Percentiles rank a stretch among this genome's conserved stretches.
phyloP scores from a whole-genome alignment of 805 yeast species.

The Blastobotrys peoriensis region DNA sequence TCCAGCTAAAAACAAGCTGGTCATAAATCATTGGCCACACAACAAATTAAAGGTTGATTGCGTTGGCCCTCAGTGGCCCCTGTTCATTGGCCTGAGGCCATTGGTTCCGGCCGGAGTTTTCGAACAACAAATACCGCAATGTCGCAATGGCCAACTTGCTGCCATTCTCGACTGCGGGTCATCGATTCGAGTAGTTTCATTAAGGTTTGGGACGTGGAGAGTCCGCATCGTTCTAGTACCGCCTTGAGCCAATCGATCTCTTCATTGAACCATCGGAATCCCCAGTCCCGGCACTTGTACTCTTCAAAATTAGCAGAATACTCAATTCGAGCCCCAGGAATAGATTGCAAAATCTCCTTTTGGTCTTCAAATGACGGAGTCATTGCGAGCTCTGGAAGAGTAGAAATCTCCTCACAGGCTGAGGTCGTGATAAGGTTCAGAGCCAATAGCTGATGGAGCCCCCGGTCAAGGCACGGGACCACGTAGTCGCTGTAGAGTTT shows the following conservation, averaged over 20 bases:
- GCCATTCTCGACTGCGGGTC: constrained; percentile 12
- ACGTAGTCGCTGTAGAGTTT: constrained; percentile 16
- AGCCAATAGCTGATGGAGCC: constrained; percentile 23
- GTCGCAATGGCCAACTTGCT: constrained; percentile 6
- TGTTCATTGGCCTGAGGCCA: no score
- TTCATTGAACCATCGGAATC: constrained; percentile 19
- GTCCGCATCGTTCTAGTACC: constrained; percentile 8
- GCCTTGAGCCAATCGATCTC: constrained; percentile 20
- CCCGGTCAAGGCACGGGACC: constrained; percentile 21
- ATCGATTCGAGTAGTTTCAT: constrained; percentile 12
- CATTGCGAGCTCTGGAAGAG: constrained; percentile 14
- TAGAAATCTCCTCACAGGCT: constrained; percentile 21
- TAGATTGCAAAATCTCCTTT: constrained; percentile 1
- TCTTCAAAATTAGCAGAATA: constrained; percentile 5
- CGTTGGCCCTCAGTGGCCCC: no score
- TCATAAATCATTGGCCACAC: no score
- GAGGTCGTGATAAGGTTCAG: constrained; percentile 20
- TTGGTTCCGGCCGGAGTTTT: constrained; percentile 5
- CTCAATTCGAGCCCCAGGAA: constrained; percentile 14
- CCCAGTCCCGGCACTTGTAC: constrained; percentile 17
- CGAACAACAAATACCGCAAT: constrained; percentile 14
- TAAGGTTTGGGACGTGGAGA: constrained; percentile 8
- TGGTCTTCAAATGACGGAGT: constrained; percentile 16
- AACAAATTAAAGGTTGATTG: no score
- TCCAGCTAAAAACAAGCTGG: no score